Percentiles rank a stretch among this genome's conserved stretches.
phyloP scores from a whole-genome alignment of 106 monocot species.

The Dioscorea dumetorum region DNA sequence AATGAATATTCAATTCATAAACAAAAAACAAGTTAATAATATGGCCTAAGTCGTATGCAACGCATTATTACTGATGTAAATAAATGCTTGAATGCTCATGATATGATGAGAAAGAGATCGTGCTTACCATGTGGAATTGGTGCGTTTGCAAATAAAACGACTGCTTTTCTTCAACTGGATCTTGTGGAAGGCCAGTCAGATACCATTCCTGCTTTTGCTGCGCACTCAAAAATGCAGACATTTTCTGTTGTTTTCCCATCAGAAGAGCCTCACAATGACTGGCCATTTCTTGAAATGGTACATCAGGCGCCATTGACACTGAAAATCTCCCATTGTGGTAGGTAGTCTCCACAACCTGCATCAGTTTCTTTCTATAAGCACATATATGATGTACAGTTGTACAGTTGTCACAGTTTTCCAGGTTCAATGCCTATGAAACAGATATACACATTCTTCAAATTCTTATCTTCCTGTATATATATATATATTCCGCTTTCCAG shows the following conservation, averaged over 20 bases:
- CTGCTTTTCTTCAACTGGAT: conserved; percentile 4
- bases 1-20: no score
- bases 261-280: conserved; percentile 76
- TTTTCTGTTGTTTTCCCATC: conserved; percentile 70
- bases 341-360: conserved; percentile 60
- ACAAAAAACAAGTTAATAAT: no score
- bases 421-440: no score
- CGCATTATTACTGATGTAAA: background rate
- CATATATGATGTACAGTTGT: background rate
- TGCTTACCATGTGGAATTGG: conserved; percentile 27
- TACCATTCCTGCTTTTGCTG: conserved; percentile 37
- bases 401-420: no score
- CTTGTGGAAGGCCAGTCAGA: background rate
- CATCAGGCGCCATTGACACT: conserved; percentile 49
- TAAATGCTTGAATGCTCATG: no score
- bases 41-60: no score
- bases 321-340: conserved; percentile 58
- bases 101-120: no score
- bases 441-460: no score
- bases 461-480: no score
- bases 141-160: background rate
- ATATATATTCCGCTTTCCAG: no score
- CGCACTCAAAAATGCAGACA: conserved; percentile 46
- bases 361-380: background rate
- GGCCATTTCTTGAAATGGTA: conserved; percentile 85